These are phyloP conservation scores for Colletotrichum tropicale DNA, from an alignment of 2,329 filamentous ascomycete species.

Conservation along the genomic window DNA sequence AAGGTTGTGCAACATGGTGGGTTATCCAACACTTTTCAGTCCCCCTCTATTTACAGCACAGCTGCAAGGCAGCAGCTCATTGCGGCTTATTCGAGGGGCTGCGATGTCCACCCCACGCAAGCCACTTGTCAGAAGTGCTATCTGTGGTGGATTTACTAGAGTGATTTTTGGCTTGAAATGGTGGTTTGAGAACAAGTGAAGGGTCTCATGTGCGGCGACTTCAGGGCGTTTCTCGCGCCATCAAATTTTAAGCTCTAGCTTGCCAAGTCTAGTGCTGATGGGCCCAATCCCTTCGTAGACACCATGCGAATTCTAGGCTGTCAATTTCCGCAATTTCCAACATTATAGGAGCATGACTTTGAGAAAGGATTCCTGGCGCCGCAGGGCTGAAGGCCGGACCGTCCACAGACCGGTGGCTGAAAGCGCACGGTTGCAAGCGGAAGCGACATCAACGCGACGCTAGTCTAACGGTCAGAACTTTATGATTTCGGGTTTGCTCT, in stretches of 20 bases:
- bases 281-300: not conserved
- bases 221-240: not conserved
- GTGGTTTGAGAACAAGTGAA: not conserved
- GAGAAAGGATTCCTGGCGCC: not conserved
- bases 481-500: not conserved
- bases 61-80: not conserved
- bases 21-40: not conserved
- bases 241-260: not conserved
- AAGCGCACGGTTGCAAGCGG: not conserved
- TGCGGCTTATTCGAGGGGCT: not conserved
- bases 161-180: not conserved
- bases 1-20: not conserved
- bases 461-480: not conserved
- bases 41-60: not conserved
- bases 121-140: not conserved
- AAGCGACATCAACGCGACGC: not conserved
- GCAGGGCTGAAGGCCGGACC: not conserved
- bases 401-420: not conserved
- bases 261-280: not conserved
- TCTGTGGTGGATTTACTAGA: not conserved
- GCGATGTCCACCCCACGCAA: not conserved
- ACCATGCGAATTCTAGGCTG: not conserved
- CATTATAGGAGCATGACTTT: not conserved
- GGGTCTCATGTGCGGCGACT: not conserved
- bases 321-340: not conserved